phyloP scores from a whole-genome alignment of 768 basidiomycete genomes.

The Lepiota brunneoincarnata region DNA sequence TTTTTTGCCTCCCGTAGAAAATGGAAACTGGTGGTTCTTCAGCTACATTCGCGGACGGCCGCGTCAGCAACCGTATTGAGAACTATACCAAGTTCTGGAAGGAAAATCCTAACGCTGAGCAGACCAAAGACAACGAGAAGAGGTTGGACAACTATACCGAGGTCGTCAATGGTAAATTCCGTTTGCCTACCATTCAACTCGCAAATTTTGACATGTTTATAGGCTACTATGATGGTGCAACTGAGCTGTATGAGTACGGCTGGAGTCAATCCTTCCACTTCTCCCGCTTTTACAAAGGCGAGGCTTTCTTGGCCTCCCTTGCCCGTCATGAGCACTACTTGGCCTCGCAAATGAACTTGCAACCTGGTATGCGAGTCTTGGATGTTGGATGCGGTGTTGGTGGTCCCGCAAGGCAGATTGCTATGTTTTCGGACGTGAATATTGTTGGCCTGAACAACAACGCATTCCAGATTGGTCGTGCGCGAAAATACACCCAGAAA shows the following conservation, averaged over 20 bases:
- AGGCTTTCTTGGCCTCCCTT: conserved; percentile 67
- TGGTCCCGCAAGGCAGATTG: conserved; percentile 95
- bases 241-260: conserved; percentile 92
- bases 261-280: conserved; percentile 95
- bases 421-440: conserved; percentile 80
- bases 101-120: conserved; percentile 72
- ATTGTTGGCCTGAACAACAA: conserved; percentile 95
- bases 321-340: conserved; percentile 99
- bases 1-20: too few species aligned
- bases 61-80: conserved; percentile 65
- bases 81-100: conserved; percentile 94
- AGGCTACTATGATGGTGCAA: conserved; percentile 98
- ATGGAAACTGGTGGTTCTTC: conserved; percentile 14
- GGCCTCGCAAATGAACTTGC: conserved; percentile 78
- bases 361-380: conserved; percentile 91
- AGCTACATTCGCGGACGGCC: conserved; percentile 43
- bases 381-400: conserved; percentile 99
- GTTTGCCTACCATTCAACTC: neutral
- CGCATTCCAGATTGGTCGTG: conserved; percentile 90
- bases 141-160: conserved; percentile 84
- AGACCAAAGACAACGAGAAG: conserved; percentile 59
- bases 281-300: conserved; percentile 94
- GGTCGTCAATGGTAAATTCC: conserved; percentile 80
- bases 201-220: neutral
- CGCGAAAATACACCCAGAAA: conserved; percentile 73